These are phyloP conservation scores for Plasmodium ovale DNA, from an alignment of 169 alveolate genomes.

Conservation along the genomic window DNA sequence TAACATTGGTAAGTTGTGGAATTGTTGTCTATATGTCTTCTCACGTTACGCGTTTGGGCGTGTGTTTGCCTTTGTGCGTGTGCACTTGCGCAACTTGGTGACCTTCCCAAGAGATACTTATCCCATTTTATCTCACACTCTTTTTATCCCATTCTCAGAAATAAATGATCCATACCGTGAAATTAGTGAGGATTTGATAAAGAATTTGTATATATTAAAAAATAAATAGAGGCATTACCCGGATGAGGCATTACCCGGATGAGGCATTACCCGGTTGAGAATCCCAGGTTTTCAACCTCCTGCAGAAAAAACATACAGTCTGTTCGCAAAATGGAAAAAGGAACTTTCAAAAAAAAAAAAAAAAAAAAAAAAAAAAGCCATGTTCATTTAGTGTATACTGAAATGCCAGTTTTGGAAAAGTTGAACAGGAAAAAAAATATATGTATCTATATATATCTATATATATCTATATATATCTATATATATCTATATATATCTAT, in stretches of 20 bases:
- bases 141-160: constrained; percentile 17
- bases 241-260: neutral
- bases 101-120: neutral
- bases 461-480: too few relatives aligned
- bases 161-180: constrained; percentile 56
- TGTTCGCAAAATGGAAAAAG: too few relatives aligned
- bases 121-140: neutral
- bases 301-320: too few relatives aligned
- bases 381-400: too few relatives aligned
- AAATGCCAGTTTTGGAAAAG: neutral
- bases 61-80: neutral
- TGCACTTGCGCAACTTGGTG: neutral
- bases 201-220: constrained; percentile 54
- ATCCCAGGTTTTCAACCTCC: too few relatives aligned
- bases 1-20: constrained; percentile 6
- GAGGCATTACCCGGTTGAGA: too few relatives aligned
- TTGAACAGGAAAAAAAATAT: too few relatives aligned
- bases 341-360: too few relatives aligned
- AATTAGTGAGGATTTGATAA: constrained; percentile 43
- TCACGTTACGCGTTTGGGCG: neutral
- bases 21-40: neutral
- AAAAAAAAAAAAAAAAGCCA: too few relatives aligned
- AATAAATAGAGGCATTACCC: constrained; percentile 1
- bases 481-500: neutral
- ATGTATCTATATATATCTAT: neutral